These are phyloP conservation scores for Penicillium simplicissimum DNA, from an alignment of 495 filamentous ascomycete genomes.

Conservation along the genomic window DNA sequence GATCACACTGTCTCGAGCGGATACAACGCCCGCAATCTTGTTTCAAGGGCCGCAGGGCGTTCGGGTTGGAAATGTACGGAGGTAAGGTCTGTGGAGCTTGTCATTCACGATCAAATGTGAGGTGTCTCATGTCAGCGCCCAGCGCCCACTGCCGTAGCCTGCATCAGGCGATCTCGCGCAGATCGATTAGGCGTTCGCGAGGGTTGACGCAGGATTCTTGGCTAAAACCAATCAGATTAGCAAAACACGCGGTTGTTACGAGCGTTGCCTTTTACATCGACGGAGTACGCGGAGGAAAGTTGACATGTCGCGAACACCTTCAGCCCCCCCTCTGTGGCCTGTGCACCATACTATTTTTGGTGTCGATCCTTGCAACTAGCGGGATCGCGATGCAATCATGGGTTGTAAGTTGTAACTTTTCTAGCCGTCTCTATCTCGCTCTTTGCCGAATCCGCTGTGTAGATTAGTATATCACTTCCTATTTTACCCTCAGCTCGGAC, in stretches of 20 bases:
- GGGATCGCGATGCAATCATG: background rate
- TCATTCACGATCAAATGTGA: conserved; percentile 23
- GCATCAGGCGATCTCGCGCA: conserved; percentile 16
- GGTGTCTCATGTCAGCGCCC: conserved; percentile 34
- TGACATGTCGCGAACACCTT: conserved; percentile 14
- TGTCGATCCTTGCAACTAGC: background rate
- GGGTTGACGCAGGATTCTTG: conserved; percentile 9
- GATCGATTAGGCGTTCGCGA: conserved; percentile 22
- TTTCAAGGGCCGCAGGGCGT: background rate
- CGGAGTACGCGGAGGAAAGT: conserved; percentile 11
- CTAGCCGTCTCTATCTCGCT: background rate
- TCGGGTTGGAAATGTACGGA: background rate
- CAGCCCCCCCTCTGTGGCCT: background rate
- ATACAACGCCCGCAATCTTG: background rate
- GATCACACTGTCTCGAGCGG: background rate
- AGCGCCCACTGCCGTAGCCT: conserved; percentile 3
- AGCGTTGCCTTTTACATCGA: background rate
- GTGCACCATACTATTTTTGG: background rate
- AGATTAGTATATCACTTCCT: background rate
- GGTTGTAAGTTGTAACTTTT: too few relatives aligned
- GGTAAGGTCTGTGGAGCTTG: conserved; percentile 14
- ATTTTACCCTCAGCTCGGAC: background rate
- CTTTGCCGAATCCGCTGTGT: background rate
- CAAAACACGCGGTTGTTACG: background rate
- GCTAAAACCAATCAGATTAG: background rate